Percentiles rank a stretch among this genome's conserved stretches.
Evolutionary conservation across 768 basidiomycete species (phyloP).

Genomic region (Serendipita indica): DNA sequence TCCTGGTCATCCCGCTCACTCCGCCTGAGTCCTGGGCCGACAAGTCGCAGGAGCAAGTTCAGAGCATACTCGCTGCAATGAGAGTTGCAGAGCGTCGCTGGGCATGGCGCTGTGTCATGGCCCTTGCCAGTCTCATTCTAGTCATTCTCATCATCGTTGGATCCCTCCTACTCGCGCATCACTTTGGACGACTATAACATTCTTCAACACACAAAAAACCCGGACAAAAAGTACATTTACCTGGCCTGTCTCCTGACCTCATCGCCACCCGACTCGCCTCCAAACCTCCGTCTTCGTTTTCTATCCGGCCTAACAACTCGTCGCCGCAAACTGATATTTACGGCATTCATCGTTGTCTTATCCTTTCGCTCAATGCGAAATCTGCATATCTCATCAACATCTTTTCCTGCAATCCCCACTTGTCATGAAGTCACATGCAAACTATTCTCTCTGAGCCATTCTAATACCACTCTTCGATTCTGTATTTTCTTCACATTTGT

Average conservation of each 20-base stretch:
- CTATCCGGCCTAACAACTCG: too few species aligned
- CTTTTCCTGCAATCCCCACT: background rate
- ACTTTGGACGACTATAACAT: background rate
- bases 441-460: background rate
- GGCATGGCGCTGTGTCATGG: slow-evolving; percentile 7
- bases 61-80: background rate
- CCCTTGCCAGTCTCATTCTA: background rate
- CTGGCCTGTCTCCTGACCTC: background rate
- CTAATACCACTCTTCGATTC: background rate
- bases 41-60: background rate
- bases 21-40: background rate
- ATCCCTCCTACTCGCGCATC: background rate
- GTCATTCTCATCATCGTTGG: background rate
- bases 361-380: too few species aligned
- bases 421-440: background rate
- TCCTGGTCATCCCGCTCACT: background rate
- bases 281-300: too few species aligned
- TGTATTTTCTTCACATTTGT: background rate
- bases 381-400: background rate
- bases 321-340: too few species aligned
- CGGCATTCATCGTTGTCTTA: too few species aligned
- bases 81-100: slow-evolving; percentile 1
- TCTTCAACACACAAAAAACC: background rate
- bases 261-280: background rate
- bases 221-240: background rate